Evolutionary conservation across 139 green algal species (phyloP).

Genomic region (Ettlia oleoabundans): DNA sequence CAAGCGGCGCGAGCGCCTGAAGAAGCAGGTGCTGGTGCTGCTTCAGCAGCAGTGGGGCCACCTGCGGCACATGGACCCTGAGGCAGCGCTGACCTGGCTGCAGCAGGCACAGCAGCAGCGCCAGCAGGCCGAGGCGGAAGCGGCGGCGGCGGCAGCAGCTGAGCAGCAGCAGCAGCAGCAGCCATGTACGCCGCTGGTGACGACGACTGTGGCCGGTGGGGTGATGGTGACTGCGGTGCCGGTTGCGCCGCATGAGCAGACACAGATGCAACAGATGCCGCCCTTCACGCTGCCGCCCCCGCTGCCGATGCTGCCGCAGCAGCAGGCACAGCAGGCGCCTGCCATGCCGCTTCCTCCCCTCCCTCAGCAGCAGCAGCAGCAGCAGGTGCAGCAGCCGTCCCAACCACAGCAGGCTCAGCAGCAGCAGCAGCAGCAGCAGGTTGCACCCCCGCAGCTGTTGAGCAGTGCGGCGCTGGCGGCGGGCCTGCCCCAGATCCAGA

Average conservation of each 20-base stretch:
- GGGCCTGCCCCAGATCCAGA: no score
- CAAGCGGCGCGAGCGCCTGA: constrained; percentile 57
- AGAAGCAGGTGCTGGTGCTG: constrained; percentile 25
- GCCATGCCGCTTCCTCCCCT: neutral
- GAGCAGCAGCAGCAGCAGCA: neutral
- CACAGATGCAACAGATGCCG: neutral
- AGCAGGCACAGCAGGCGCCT: neutral
- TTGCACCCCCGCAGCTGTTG: no score
- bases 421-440: no score
- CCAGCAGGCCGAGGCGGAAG: neutral
- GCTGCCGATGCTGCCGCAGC: neutral
- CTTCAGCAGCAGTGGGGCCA: constrained; percentile 6
- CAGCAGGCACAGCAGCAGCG: constrained; percentile 8
- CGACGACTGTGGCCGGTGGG: neutral
- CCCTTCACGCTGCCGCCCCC: neutral
- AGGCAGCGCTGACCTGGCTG: neutral
- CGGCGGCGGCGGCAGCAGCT: neutral
- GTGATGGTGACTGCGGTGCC: neutral
- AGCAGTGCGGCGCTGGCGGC: no score
- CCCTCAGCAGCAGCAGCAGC: neutral
- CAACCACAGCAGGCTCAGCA: neutral
- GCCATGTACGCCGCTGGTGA: neutral
- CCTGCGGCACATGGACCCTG: neutral
- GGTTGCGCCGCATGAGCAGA: neutral
- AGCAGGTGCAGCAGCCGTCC: neutral